Percentiles rank a stretch among this genome's conserved stretches.
phyloP scores from a whole-genome alignment of 169 alveolate genomes.

The Prorocentrum cordatum region DNA sequence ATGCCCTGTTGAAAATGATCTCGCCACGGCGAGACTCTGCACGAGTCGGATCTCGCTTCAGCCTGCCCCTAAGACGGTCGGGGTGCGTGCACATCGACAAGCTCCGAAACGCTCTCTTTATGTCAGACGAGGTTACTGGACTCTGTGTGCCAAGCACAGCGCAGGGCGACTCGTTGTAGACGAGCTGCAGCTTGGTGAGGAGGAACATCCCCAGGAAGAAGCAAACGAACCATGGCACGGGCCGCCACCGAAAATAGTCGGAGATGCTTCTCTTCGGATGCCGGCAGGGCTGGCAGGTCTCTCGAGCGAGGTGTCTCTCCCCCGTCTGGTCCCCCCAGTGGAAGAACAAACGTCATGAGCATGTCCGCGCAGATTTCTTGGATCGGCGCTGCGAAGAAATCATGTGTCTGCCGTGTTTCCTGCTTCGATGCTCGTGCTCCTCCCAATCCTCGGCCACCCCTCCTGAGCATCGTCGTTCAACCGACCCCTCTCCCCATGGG shows the following conservation, averaged over 20 bases:
- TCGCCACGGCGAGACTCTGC: conserved; percentile 40
- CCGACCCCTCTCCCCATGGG: too few relatives aligned
- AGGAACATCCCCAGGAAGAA: conserved; percentile 44
- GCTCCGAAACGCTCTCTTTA: conserved; percentile 38
- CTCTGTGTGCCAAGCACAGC: background rate
- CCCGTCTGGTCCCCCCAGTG: too few relatives aligned
- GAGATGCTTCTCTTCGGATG: too few relatives aligned
- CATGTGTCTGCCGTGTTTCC: too few relatives aligned
- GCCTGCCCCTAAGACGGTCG: conserved; percentile 27
- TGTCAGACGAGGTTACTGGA: conserved; percentile 15
- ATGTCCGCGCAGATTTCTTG: too few relatives aligned
- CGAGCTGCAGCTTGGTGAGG: conserved; percentile 29
- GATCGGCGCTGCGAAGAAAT: too few relatives aligned
- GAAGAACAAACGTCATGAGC: too few relatives aligned
- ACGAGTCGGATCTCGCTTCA: conserved; percentile 8
- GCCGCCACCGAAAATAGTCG: background rate
- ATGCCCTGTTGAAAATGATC: conserved; percentile 46
- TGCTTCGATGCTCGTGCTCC: too few relatives aligned
- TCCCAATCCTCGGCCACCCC: too few relatives aligned
- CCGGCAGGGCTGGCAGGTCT: too few relatives aligned
- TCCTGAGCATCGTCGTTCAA: too few relatives aligned
- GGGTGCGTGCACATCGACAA: conserved; percentile 42
- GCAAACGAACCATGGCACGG: background rate
- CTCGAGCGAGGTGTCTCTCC: too few relatives aligned
- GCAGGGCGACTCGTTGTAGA: background rate